Conservation (phyloP, 1,284 basidiomycete species). For the Tilletia setariae region DNA sequence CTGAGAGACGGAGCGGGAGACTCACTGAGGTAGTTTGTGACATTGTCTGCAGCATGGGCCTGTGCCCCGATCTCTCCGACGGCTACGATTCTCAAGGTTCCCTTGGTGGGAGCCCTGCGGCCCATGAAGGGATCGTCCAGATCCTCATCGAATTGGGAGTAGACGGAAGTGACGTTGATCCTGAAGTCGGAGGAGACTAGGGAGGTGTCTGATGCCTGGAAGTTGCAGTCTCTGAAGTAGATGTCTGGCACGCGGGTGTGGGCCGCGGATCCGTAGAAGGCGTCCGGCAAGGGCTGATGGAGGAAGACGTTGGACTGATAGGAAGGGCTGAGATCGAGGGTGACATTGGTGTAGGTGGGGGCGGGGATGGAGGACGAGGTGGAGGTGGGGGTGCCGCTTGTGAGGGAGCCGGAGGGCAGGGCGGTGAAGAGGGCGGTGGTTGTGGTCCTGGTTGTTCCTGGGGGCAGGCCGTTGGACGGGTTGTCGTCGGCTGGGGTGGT, state of each 20-base stretch:
- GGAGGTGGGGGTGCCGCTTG: neutral
- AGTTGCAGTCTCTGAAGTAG: slow-evolving; percentile 12
- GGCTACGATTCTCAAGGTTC: slow-evolving; percentile 37
- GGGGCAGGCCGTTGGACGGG: neutral
- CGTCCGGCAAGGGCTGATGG: neutral
- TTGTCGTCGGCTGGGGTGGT: neutral
- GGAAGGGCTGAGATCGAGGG: neutral
- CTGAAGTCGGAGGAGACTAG: slow-evolving; percentile 30
- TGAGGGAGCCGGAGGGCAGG: too few relatives aligned
- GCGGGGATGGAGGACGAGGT: neutral
- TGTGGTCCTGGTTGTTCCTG: neutral
- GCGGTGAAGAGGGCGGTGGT: too few relatives aligned
- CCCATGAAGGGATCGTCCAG: slow-evolving; percentile 21
- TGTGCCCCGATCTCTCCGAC: slow-evolving; percentile 33
- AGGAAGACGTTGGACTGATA: slow-evolving; percentile 15
- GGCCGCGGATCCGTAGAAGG: neutral
- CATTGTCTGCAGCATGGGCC: slow-evolving; percentile 30
- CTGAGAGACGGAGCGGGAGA: neutral
- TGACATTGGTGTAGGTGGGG: neutral
- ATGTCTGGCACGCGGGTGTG: slow-evolving; percentile 4
- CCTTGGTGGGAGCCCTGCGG: slow-evolving; percentile 23
- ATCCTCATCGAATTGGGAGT: slow-evolving; percentile 39
- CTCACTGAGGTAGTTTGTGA: slow-evolving; percentile 24
- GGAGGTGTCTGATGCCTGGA: slow-evolving; percentile 19
- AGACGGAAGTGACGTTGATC: slow-evolving; percentile 50